These are phyloP conservation scores for Dalbergia cultrata DNA, from an alignment of 306 rosid species.

Conservation along the genomic window DNA sequence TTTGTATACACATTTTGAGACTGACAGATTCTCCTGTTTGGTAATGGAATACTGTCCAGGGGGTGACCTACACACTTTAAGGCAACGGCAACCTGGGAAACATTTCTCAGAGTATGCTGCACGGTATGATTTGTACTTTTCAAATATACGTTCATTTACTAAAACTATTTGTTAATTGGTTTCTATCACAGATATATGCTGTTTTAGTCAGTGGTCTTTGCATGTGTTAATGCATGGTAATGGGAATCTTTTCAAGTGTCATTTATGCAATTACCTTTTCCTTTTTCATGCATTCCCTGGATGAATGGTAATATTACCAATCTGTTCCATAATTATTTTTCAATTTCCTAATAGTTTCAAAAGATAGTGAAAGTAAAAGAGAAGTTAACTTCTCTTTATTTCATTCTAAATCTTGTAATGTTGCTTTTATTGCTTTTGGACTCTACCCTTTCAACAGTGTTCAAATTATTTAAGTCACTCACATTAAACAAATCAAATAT, in stretches of 20 bases:
- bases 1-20: constrained; percentile 91
- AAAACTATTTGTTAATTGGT: constrained; percentile 9
- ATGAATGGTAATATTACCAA: neutral
- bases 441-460: neutral
- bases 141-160: constrained; percentile 5
- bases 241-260: neutral
- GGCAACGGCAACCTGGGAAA: constrained; percentile 96
- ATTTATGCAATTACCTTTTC: constrained; percentile 17
- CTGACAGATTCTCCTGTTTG: constrained; percentile 88
- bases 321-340: neutral
- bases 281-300: constrained; percentile 3
- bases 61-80: constrained; percentile 88
- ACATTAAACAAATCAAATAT: neutral
- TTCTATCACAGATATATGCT: constrained; percentile 5
- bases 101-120: constrained; percentile 98
- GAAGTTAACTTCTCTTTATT: neutral
- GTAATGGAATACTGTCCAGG: constrained; percentile 99
- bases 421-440: neutral
- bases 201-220: constrained; percentile 23
- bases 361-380: neutral
- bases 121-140: constrained; percentile 61
- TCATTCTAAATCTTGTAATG: neutral
- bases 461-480: neutral
- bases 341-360: neutral
- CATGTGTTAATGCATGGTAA: constrained; percentile 13